phyloP scores from a whole-genome alignment of 2,329 filamentous ascomycete species.

The Pestalotiopsis fici region DNA sequence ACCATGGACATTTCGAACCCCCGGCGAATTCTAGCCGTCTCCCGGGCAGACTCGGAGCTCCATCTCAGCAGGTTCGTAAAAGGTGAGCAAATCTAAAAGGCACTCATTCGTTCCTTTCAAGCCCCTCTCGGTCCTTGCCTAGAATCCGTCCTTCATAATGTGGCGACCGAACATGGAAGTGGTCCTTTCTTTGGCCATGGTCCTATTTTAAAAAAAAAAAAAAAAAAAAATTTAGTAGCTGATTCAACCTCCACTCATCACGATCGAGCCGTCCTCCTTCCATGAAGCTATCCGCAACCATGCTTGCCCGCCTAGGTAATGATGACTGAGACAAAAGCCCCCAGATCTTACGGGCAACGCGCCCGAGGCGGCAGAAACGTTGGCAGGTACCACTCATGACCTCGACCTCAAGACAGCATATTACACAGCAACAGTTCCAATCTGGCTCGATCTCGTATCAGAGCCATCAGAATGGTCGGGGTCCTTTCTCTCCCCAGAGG shows the following conservation, averaged over 20 bases:
- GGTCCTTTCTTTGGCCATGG: not conserved
- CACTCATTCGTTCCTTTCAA: not conserved
- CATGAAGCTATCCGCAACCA: no score
- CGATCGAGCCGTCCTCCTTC: no score
- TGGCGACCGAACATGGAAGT: not conserved
- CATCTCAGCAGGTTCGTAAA: conserved; percentile 53
- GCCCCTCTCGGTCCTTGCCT: no score
- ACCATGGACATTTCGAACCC: conserved; percentile 49
- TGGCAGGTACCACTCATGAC: conserved; percentile 62
- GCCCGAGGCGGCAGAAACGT: conserved; percentile 39
- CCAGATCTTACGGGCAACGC: conserved; percentile 54
- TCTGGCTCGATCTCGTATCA: conserved; percentile 67
- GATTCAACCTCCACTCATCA: no score
- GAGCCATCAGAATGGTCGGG: conserved; percentile 54
- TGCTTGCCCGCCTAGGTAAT: not conserved
- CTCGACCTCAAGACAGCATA: conserved; percentile 59
- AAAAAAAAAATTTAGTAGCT: no score
- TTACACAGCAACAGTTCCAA: conserved; percentile 60
- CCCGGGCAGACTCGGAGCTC: conserved; percentile 45
- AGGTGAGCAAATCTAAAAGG: conserved; percentile 39
- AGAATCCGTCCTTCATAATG: no score
- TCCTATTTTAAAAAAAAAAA: no score
- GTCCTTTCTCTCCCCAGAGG: conserved; percentile 62
- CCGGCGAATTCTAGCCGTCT: conserved; percentile 59
- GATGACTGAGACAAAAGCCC: not conserved